Conservation (phyloP, 2,329 filamentous ascomycete species). For the Cladosporium phlei region DNA sequence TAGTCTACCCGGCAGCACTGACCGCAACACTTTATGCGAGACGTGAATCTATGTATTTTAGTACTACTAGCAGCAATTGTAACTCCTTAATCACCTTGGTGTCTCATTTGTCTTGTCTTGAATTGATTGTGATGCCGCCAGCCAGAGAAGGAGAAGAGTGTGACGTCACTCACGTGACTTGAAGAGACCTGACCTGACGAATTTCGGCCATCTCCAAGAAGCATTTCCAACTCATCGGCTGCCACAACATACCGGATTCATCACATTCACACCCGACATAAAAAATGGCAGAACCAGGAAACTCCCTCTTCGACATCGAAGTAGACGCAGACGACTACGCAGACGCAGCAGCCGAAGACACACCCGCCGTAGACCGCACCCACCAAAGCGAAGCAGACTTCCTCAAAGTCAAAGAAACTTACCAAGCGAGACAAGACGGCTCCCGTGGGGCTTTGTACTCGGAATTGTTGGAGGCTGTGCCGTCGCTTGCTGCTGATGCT, state of each 20-base stretch:
- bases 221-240: not conserved
- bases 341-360: constrained; percentile 25
- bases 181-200: not conserved
- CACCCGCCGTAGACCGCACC: constrained; percentile 24
- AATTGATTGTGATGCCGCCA: not conserved
- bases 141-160: not conserved
- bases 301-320: constrained; percentile 26
- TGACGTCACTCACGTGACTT: constrained; percentile 7
- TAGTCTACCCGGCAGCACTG: not conserved
- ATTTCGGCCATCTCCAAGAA: not conserved
- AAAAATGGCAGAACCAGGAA: constrained; percentile 4
- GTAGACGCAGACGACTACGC: constrained; percentile 31
- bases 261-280: too few species aligned
- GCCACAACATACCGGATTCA: not conserved
- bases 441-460: constrained; percentile 25
- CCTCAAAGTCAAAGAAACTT: constrained; percentile 26
- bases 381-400: constrained; percentile 32
- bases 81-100: not conserved
- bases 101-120: not conserved
- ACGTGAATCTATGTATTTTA: constrained; percentile 14
- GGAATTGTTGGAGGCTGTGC: constrained; percentile 20
- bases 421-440: constrained; percentile 28
- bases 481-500: constrained; percentile 13
- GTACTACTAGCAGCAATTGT: constrained; percentile 10
- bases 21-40: constrained; percentile 1